A percentile compares a stretch with the other conserved stretches of the same genome.
Evolutionary conservation across 768 basidiomycete genomes (phyloP).

Genomic region (Auricularia heimuer): DNA sequence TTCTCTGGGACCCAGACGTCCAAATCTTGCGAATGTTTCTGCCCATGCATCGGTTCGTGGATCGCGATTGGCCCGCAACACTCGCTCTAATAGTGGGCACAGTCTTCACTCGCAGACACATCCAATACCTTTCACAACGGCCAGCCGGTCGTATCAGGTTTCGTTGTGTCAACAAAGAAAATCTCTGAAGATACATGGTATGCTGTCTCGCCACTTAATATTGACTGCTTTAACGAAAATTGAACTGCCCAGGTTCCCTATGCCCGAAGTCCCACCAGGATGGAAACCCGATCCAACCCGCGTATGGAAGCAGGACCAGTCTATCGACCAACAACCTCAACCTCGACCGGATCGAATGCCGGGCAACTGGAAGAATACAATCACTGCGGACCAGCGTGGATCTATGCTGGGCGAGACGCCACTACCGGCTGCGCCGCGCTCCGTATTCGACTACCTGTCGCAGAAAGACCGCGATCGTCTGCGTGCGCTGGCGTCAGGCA

Average conservation of each 20-base stretch:
- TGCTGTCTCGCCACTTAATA: slow-evolving; percentile 16
- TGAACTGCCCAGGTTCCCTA: slow-evolving; percentile 51
- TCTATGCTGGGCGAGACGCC: slow-evolving; percentile 73
- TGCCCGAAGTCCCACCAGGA: slow-evolving; percentile 70
- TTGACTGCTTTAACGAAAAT: slow-evolving; percentile 12
- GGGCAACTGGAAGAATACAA: slow-evolving; percentile 45
- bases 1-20: not conserved
- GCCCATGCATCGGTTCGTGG: too few species aligned
- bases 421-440: slow-evolving; percentile 57
- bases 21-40: not conserved
- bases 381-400: slow-evolving; percentile 78
- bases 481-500: slow-evolving; percentile 40
- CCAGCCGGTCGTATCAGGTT: slow-evolving; percentile 60
- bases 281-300: slow-evolving; percentile 79
- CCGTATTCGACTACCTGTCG: slow-evolving; percentile 91
- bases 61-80: too few species aligned
- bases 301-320: slow-evolving; percentile 49
- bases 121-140: slow-evolving; percentile 63
- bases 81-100: not conserved
- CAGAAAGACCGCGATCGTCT: slow-evolving; percentile 85
- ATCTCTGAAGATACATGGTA: slow-evolving; percentile 65
- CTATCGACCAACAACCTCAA: slow-evolving; percentile 16
- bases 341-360: slow-evolving; percentile 13
- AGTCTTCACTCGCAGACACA: not conserved
- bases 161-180: slow-evolving; percentile 56